Evolutionary conservation across 257 asterid genomes (phyloP).

Genomic region (Rauvolfia tetraphylla): DNA sequence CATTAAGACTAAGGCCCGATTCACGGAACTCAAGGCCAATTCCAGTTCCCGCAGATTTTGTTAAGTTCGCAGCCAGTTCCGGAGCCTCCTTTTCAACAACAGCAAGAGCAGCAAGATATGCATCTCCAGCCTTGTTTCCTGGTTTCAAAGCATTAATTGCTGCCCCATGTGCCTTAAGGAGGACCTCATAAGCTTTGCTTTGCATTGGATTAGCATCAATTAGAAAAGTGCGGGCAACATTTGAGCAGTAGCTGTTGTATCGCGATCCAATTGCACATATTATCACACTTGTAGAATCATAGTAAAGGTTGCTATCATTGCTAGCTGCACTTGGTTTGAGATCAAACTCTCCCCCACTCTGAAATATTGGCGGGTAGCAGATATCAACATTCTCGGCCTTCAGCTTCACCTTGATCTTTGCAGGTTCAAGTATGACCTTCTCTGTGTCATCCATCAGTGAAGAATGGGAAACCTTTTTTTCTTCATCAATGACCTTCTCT

Average conservation of each 20-base stretch:
- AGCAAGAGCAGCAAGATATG: slow-evolving; percentile 11
- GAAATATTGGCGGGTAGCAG: slow-evolving; percentile 28
- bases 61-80: slow-evolving; percentile 16
- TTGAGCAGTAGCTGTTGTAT: slow-evolving; percentile 20
- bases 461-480: slow-evolving; percentile 21
- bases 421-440: slow-evolving; percentile 22
- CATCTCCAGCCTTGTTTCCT: slow-evolving; percentile 12
- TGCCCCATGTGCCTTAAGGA: slow-evolving; percentile 17
- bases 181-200: slow-evolving; percentile 14
- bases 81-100: slow-evolving; percentile 20
- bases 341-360: slow-evolving; percentile 20
- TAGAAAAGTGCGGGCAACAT: slow-evolving; percentile 17
- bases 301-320: slow-evolving; percentile 13
- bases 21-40: slow-evolving; percentile 20
- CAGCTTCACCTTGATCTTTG: slow-evolving; percentile 21
- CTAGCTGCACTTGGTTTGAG: slow-evolving; percentile 15
- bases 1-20: slow-evolving; percentile 13
- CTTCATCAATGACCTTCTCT: slow-evolving; percentile 25
- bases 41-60: slow-evolving; percentile 18
- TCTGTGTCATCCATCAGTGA: slow-evolving; percentile 21
- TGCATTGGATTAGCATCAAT: slow-evolving; percentile 19
- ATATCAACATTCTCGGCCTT: slow-evolving; percentile 25
- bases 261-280: slow-evolving; percentile 18
- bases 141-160: slow-evolving; percentile 17
- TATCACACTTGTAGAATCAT: slow-evolving; percentile 17